Base-by-base conservation (phyloP, 768 basidiomycete genomes). In the Agrocybe praecox region DNA sequence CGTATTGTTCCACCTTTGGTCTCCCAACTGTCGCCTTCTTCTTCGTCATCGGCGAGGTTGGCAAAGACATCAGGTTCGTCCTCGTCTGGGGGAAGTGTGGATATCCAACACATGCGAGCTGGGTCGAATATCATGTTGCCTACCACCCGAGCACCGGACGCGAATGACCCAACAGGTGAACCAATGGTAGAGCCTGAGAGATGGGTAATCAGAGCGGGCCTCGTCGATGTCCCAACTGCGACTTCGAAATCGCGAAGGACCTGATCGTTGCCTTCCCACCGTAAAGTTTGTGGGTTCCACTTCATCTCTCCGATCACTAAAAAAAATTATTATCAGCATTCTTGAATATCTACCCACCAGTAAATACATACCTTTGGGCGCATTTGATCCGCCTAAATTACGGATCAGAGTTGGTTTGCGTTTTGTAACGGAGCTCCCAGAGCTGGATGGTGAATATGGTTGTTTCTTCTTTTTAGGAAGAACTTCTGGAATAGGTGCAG, bases 51-150 rank as follows among this genome's bases (percentile, higher is more conserved):
- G 2, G 89, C 92, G 24, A 95, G 82, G 62, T 92, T 90, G 46
- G 92, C 93, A 69, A 97, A 96, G n/a, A 95, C 90, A 68, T 98
- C 95, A 7, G 92, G 92, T 68, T 98, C 95, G 40, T 96, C 93
- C 66, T 96, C 92, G 55, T 94, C 94, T 19, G 90, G 88, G 6
- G 88, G 81, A 40, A 93, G 71, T 57, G 87, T 87, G 54, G 92
- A 92, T 73, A 98, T 83, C 94, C 94, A 98, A 67, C 94, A 92
- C 95, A 98, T 98, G 22, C 87, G 86, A 43, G 84, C 67, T 1
- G 97, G 96, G 74, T 99, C 96, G 67, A 99, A 98, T 34, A 94
- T 86, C 96, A 99, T 99, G 78, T 95, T 94, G 45, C 97, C 97
- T 18, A 98, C 96, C 70, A 94, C 87, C 56, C 93, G 86, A 34